Evolutionary conservation across 2,329 filamentous ascomycete species (phyloP).

Genomic region (Talaromyces sp.): DNA sequence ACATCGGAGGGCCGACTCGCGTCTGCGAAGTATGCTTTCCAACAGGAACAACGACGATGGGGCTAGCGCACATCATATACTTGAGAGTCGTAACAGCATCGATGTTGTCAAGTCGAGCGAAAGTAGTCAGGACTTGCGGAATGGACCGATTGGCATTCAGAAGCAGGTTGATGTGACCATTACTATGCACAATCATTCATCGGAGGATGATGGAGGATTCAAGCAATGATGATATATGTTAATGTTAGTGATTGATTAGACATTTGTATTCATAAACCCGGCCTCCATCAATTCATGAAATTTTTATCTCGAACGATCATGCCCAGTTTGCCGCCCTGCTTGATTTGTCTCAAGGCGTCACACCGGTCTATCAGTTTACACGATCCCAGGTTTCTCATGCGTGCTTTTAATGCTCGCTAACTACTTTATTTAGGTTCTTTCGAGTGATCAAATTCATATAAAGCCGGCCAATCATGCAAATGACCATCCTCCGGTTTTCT

Average conservation of each 20-base stretch:
- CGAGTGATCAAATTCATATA: neutral
- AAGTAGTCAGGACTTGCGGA: neutral
- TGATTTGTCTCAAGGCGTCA: neutral
- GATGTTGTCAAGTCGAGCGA: constrained; percentile 1
- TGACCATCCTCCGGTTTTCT: neutral
- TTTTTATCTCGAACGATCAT: neutral
- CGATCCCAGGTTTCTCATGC: too few species aligned
- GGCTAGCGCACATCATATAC: constrained; percentile 2
- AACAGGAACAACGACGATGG: neutral
- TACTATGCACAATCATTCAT: neutral
- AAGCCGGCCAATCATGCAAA: neutral
- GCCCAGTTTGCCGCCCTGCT: neutral
- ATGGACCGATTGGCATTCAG: neutral
- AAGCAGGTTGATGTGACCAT: constrained; percentile 12
- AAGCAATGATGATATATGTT: neutral
- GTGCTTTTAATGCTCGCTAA: neutral
- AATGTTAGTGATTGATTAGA: neutral
- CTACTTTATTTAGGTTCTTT: neutral
- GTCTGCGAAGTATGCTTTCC: constrained; percentile 6
- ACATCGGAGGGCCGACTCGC: neutral
- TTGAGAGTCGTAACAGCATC: constrained; percentile 2
- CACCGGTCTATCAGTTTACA: neutral
- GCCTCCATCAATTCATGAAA: neutral
- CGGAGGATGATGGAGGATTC: neutral
- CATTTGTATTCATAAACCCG: neutral